Conservation (phyloP, 1,284 basidiomycete genomes). For the Ceratobasidium sp. region DNA sequence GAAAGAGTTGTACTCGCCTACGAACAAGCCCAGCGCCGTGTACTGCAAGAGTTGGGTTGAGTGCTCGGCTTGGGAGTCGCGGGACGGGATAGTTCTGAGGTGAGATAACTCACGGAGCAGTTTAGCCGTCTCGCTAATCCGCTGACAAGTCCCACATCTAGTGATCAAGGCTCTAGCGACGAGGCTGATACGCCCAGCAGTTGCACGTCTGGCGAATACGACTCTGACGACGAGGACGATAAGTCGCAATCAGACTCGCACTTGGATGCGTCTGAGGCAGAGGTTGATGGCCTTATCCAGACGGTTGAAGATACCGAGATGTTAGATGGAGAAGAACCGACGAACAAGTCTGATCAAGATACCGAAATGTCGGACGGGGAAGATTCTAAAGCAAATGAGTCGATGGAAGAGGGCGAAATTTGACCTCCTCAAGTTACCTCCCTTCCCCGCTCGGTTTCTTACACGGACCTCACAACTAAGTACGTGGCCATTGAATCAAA, state of each 20-base stretch:
- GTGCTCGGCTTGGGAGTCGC: too few species aligned
- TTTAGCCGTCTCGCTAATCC: too few species aligned
- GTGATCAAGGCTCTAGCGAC: too few species aligned
- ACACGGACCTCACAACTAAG: too few species aligned
- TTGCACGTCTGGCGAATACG: neutral
- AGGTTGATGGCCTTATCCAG: neutral
- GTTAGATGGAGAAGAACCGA: neutral
- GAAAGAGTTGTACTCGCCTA: too few species aligned
- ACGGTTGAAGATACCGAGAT: neutral
- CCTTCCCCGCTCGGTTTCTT: neutral
- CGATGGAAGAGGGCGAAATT: neutral
- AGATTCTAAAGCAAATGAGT: neutral
- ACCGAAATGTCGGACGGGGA: neutral
- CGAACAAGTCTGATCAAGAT: neutral
- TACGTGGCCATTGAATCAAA: neutral
- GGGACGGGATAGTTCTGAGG: too few species aligned
- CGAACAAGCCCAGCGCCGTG: too few species aligned
- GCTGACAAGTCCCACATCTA: too few species aligned
- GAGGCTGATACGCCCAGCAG: too few species aligned
- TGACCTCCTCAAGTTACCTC: neutral
- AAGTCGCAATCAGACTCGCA: neutral
- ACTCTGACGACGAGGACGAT: neutral
- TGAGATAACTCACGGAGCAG: too few species aligned
- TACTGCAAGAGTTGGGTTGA: too few species aligned
- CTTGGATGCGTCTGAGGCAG: neutral